Percentiles rank a stretch among this genome's conserved stretches.
Conservation (phyloP, 768 basidiomycete genomes). For the Melanogaster broomeanus region DNA sequence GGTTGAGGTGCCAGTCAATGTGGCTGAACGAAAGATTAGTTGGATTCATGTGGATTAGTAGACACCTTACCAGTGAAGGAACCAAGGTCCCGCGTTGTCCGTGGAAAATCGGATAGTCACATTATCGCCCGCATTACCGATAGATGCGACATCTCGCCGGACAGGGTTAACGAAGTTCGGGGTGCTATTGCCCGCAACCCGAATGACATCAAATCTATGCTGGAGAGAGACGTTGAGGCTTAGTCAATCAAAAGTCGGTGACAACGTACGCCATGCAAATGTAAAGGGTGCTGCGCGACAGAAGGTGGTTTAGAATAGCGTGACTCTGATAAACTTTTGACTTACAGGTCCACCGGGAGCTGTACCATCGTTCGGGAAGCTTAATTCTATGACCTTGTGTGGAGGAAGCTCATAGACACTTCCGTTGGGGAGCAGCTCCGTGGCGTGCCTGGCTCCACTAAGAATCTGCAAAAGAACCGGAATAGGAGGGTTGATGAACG, state of each 20-base stretch:
- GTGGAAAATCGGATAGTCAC: conserved; percentile 63
- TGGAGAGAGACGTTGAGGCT: conserved; percentile 4
- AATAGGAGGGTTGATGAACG: conserved; percentile 6
- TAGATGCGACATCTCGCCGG: conserved; percentile 35
- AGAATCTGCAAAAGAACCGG: conserved; percentile 50
- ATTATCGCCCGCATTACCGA: conserved; percentile 31
- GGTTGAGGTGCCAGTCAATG: conserved; percentile 31
- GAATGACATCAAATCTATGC: conserved; percentile 41
- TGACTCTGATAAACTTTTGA: background rate
- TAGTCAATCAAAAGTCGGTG: background rate
- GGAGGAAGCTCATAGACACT: conserved; percentile 46
- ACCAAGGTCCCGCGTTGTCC: conserved; percentile 68
- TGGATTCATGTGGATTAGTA: background rate
- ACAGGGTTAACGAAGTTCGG: conserved; percentile 41
- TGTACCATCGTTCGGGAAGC: conserved; percentile 37
- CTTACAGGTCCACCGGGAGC: conserved; percentile 33
- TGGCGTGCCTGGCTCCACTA: conserved; percentile 48
- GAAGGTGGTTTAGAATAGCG: background rate
- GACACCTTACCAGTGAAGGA: conserved; percentile 39
- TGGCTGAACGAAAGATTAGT: conserved; percentile 16
- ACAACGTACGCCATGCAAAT: conserved; percentile 41
- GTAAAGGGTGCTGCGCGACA: conserved; percentile 39
- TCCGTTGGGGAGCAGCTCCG: conserved; percentile 49
- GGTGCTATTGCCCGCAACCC: conserved; percentile 25
- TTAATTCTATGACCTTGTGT: conserved; percentile 49